Evolutionary conservation across 768 basidiomycete species (phyloP).

Genomic region (Chalciporus sphaerocephalus): DNA sequence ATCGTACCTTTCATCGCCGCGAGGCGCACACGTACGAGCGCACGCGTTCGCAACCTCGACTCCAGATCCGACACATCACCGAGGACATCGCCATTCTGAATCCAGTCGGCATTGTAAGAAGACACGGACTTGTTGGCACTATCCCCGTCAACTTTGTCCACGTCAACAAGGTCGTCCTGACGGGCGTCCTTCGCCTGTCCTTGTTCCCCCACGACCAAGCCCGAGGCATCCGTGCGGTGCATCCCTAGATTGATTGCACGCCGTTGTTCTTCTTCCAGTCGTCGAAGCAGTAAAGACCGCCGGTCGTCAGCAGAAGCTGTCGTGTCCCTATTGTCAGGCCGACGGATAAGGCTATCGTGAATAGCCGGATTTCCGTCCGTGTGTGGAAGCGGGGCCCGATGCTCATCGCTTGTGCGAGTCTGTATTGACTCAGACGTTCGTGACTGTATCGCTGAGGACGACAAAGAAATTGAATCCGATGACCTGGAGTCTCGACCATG

Average conservation of each 20-base stretch:
- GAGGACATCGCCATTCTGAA: neutral
- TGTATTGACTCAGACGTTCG: neutral
- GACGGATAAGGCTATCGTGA: neutral
- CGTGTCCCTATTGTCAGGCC: constrained; percentile 1
- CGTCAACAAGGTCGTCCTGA: neutral
- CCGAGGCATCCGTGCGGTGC: neutral
- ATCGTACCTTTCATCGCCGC: constrained; percentile 38
- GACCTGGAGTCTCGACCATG: neutral
- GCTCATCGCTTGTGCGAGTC: neutral
- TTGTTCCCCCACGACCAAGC: neutral
- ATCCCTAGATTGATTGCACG: constrained; percentile 22
- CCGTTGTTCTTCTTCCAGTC: constrained; percentile 43
- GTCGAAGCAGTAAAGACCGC: constrained; percentile 39
- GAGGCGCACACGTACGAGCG: constrained; percentile 45
- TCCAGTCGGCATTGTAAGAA: neutral
- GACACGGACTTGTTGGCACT: neutral
- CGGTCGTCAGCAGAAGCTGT: neutral
- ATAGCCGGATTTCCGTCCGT: neutral
- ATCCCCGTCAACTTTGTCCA: neutral
- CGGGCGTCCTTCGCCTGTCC: neutral
- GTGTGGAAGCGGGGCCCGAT: neutral
- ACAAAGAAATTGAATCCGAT: neutral
- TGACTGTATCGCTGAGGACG: neutral
- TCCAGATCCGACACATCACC: constrained; percentile 29
- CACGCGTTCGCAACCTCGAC: constrained; percentile 43